Conservation (phyloP, 768 basidiomycete species). For the Suillus subaureus region DNA sequence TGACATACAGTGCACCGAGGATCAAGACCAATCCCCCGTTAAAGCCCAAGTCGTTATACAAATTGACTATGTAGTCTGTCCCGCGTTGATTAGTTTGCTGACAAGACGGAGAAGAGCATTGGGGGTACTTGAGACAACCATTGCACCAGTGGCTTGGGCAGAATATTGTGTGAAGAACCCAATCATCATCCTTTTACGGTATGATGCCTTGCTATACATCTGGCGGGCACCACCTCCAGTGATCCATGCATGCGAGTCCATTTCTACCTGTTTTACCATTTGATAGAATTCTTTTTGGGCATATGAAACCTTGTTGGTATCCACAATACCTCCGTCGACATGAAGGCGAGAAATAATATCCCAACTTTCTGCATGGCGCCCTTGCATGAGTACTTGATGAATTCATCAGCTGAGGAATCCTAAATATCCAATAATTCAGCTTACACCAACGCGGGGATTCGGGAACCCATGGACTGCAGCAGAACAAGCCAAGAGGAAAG, state of each 20-base stretch:
- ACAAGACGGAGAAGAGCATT: neutral
- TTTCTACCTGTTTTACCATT: conserved; percentile 12
- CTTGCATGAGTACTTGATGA: neutral
- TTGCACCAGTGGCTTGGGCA: conserved; percentile 5
- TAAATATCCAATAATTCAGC: neutral
- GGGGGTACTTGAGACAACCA: neutral
- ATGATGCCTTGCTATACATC: conserved; percentile 10
- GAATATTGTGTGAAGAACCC: neutral
- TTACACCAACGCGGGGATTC: neutral
- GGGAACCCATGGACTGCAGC: neutral
- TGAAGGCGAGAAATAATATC: neutral
- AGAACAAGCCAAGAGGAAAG: neutral
- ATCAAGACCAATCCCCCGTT: conserved; percentile 1
- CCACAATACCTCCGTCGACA: neutral
- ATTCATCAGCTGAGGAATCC: neutral
- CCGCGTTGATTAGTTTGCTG: neutral
- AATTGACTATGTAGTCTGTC: conserved; percentile 6
- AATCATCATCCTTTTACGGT: conserved; percentile 13
- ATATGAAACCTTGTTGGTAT: neutral
- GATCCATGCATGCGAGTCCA: conserved; percentile 10
- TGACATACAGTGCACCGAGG: conserved; percentile 5
- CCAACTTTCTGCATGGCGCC: neutral
- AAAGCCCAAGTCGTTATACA: conserved; percentile 1
- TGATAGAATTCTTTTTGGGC: conserved; percentile 8
- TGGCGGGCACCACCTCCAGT: conserved; percentile 8